Evolutionary conservation across 73 alveolate species (phyloP).

Genomic region (Paramecium primaurelia): DNA sequence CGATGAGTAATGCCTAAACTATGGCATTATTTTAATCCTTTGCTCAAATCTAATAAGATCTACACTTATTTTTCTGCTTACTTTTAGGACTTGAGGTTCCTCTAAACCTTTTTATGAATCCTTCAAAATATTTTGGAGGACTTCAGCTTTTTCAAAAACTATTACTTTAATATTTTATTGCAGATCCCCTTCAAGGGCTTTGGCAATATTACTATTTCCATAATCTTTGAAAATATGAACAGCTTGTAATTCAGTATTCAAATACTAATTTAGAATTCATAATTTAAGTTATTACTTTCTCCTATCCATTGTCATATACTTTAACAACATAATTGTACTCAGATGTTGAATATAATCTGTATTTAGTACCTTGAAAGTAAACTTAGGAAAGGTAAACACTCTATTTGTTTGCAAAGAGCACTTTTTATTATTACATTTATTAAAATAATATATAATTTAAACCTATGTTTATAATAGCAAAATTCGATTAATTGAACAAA

Average conservation of each 20-base stretch:
- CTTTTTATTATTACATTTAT: not conserved
- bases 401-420: not conserved
- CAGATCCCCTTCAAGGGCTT: conserved; percentile 1
- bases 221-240: not conserved
- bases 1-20: conserved; percentile 27
- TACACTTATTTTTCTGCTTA: not conserved
- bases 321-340: not conserved
- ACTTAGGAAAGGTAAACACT: not conserved
- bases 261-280: not conserved
- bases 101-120: not conserved
- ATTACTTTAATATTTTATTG: not conserved
- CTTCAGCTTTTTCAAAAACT: conserved; percentile 11
- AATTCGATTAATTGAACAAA: not conserved
- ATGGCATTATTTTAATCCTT: conserved; percentile 44
- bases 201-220: not conserved
- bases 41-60: conserved; percentile 35
- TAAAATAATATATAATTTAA: not conserved
- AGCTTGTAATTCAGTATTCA: conserved; percentile 1
- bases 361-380: conserved; percentile 2
- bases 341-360: not conserved
- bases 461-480: not conserved
- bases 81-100: conserved; percentile 13
- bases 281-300: not conserved
- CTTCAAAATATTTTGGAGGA: not conserved
- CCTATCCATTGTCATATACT: conserved; percentile 17